Evolutionary conservation across 768 basidiomycete species (phyloP).

Genomic region (Cyathus striatus): DNA sequence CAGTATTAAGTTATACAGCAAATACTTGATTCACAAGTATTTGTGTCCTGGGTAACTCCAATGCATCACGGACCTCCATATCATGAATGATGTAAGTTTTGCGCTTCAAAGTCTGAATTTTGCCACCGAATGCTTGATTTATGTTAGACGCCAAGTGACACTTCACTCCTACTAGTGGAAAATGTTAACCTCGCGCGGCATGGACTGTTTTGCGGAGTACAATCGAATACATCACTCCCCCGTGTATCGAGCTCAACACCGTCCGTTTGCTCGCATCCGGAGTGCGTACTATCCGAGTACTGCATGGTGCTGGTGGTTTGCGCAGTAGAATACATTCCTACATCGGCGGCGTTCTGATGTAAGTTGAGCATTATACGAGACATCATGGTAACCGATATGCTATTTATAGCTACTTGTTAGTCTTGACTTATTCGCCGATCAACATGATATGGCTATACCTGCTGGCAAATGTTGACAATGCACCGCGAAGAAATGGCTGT

Average conservation of each 20-base stretch:
- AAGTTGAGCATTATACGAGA: constrained; percentile 55
- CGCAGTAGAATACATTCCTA: constrained; percentile 26
- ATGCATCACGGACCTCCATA: too few relatives aligned
- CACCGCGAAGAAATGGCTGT: constrained; percentile 41
- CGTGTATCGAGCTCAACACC: constrained; percentile 21
- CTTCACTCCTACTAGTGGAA: too few relatives aligned
- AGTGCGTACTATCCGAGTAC: constrained; percentile 5
- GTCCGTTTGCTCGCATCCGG: background rate
- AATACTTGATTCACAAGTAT: too few relatives aligned
- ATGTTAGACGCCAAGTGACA: too few relatives aligned
- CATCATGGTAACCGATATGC: constrained; percentile 47
- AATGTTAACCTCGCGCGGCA: too few relatives aligned
- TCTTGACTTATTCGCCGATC: background rate
- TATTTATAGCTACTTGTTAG: constrained; percentile 8
- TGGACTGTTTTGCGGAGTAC: too few relatives aligned
- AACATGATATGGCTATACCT: constrained; percentile 23
- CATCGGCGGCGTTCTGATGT: constrained; percentile 31
- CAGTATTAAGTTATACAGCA: too few relatives aligned
- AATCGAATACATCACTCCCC: too few relatives aligned
- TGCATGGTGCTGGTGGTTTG: constrained; percentile 13
- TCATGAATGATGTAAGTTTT: too few relatives aligned
- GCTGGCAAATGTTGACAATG: constrained; percentile 45
- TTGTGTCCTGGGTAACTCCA: too few relatives aligned
- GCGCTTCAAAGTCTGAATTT: too few relatives aligned
- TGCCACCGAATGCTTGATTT: too few relatives aligned